phyloP scores from a whole-genome alignment of 257 asterid genomes.

The Rubia yunnanensis region DNA sequence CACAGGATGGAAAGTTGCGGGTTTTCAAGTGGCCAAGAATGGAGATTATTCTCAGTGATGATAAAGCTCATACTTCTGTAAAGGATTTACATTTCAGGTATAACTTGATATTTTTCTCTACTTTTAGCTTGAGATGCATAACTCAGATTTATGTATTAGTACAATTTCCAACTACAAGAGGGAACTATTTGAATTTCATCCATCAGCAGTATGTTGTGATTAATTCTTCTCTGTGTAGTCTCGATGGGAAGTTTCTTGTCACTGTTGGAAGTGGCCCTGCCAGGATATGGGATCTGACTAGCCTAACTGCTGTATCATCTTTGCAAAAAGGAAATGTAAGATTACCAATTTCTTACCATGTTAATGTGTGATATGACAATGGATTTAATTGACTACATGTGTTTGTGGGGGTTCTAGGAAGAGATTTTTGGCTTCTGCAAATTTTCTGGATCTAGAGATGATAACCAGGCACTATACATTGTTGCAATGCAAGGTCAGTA shows the following conservation, averaged over 20 bases:
- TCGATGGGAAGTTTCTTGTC: constrained; percentile 78
- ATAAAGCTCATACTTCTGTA: constrained; percentile 60
- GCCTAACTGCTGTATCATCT: constrained; percentile 51
- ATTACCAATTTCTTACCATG: neutral
- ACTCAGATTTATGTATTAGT: neutral
- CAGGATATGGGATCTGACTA: constrained; percentile 68
- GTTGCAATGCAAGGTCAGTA: constrained; percentile 52
- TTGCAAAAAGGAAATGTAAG: constrained; percentile 63
- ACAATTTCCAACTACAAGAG: neutral
- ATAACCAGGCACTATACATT: constrained; percentile 54
- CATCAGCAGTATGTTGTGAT: constrained; percentile 11
- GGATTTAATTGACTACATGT: constrained; percentile 10
- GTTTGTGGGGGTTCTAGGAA: constrained; percentile 39
- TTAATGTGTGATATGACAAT: neutral
- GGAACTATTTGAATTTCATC: neutral
- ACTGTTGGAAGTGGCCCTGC: constrained; percentile 89
- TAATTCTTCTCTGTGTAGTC: constrained; percentile 41
- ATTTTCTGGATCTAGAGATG: constrained; percentile 52
- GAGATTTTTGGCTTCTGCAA: constrained; percentile 70
- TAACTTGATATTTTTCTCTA: constrained; percentile 12
- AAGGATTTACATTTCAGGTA: constrained; percentile 89
- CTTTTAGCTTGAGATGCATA: neutral
- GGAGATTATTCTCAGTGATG: constrained; percentile 58
- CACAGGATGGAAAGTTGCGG: constrained; percentile 92
- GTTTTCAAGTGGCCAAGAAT: constrained; percentile 87